Evolutionary conservation across 1,139 yeast species (phyloP).

Genomic region (Geotrichum restrictum): DNA sequence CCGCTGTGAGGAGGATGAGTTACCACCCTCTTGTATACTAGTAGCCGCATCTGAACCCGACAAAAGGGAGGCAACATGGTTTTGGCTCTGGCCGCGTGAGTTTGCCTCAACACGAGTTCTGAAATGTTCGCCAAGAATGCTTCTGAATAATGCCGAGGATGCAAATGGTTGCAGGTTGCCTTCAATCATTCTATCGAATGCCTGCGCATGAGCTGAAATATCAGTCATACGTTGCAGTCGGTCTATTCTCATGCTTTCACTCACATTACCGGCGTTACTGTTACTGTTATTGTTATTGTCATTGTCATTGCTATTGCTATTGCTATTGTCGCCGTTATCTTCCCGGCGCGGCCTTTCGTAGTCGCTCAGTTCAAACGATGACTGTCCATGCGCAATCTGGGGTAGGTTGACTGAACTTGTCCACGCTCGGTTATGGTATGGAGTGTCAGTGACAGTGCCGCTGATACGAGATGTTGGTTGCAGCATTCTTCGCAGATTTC

Average conservation of each 20-base stretch:
- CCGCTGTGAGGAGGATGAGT: not conserved
- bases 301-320: not conserved
- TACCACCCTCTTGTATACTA: too few relatives aligned
- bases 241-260: not conserved
- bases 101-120: too few relatives aligned
- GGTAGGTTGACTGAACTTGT: constrained; percentile 8
- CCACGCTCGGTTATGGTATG: constrained; percentile 11
- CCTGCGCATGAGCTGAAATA: constrained; percentile 3
- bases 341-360: too few relatives aligned
- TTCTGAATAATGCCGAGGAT: too few relatives aligned
- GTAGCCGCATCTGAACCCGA: too few relatives aligned
- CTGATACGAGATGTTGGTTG: constrained; percentile 4
- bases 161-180: too few relatives aligned
- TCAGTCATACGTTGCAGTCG: not conserved
- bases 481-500: constrained; percentile 16
- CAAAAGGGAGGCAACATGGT: too few relatives aligned
- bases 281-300: not conserved
- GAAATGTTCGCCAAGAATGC: too few relatives aligned
- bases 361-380: not conserved
- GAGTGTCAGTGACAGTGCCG: not conserved
- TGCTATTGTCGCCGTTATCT: not conserved
- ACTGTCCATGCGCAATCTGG: not conserved
- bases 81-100: too few relatives aligned
- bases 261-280: not conserved
- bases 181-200: constrained; percentile 6